phyloP scores from a whole-genome alignment of 495 filamentous ascomycete species.

The Talaromyces nanjingensis region DNA sequence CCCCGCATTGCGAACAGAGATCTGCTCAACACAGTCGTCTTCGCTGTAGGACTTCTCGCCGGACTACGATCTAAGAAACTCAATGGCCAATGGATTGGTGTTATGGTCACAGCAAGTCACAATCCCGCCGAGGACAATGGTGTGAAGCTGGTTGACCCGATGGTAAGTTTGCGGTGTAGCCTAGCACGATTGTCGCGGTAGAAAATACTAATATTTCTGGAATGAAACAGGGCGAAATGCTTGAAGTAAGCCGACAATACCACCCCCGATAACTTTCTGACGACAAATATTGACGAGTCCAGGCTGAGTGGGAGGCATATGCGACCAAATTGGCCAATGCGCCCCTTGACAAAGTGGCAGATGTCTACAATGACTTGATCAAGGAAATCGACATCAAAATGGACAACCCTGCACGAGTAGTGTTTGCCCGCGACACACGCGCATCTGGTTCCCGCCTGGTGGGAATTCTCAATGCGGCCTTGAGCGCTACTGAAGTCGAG shows the following conservation, averaged over 20 bases:
- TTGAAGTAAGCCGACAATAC: slow-evolving; percentile 52
- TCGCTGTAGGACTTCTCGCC: slow-evolving; percentile 82
- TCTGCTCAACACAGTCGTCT: slow-evolving; percentile 80
- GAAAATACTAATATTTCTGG: slow-evolving; percentile 7
- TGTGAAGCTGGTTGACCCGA: slow-evolving; percentile 95
- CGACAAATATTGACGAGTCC: background rate
- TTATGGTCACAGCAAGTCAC: slow-evolving; percentile 99
- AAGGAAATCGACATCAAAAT: slow-evolving; percentile 68
- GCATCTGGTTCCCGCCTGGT: slow-evolving; percentile 83
- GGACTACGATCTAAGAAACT: slow-evolving; percentile 86
- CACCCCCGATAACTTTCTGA: background rate
- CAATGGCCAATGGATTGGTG: slow-evolving; percentile 82
- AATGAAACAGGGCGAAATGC: slow-evolving; percentile 72
- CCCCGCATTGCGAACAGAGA: slow-evolving; percentile 26
- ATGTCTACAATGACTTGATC: slow-evolving; percentile 67
- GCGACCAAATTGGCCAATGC: slow-evolving; percentile 86
- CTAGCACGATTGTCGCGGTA: background rate
- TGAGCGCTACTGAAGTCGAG: slow-evolving; percentile 66
- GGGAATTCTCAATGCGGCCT: slow-evolving; percentile 63
- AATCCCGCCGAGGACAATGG: slow-evolving; percentile 97
- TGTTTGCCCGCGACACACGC: slow-evolving; percentile 88
- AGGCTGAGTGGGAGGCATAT: slow-evolving; percentile 80
- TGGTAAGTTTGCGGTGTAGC: slow-evolving; percentile 46
- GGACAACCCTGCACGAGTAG: slow-evolving; percentile 63
- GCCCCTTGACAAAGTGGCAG: slow-evolving; percentile 60